A percentile compares a stretch with the other conserved stretches of the same genome.
Conservation (phyloP, 2,329 filamentous ascomycete species). For the Cladosporium velox region DNA sequence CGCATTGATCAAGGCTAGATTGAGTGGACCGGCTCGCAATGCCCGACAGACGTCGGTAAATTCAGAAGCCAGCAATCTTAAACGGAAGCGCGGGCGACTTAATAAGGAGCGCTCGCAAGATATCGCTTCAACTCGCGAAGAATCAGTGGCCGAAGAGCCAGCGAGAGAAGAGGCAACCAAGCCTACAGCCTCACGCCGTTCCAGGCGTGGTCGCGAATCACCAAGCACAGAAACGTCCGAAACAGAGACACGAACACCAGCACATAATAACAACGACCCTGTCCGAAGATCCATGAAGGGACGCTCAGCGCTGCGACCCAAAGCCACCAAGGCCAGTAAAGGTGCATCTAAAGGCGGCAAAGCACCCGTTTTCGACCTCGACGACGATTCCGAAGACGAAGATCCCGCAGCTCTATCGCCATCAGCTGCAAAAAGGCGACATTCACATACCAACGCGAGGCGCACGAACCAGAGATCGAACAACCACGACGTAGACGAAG, state of each 20-base stretch:
- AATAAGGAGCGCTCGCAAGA: conserved; percentile 13
- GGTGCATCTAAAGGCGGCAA: conserved; percentile 30
- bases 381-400: conserved; percentile 27
- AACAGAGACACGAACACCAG: conserved; percentile 23
- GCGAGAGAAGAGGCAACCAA: conserved; percentile 2
- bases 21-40: conserved; percentile 21
- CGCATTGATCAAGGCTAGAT: conserved; percentile 21
- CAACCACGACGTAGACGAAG: conserved; percentile 34
- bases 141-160: conserved; percentile 11
- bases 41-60: conserved; percentile 23
- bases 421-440: conserved; percentile 4
- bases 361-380: conserved; percentile 33
- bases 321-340: conserved; percentile 36
- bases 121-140: conserved; percentile 23
- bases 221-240: conserved; percentile 21
- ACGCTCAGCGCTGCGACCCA: conserved; percentile 38
- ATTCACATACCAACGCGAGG: conserved; percentile 1
- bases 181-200: conserved; percentile 4
- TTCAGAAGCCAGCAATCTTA: conserved; percentile 21
- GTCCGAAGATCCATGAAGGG: conserved; percentile 30
- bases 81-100: conserved; percentile 29
- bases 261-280: conserved; percentile 28
- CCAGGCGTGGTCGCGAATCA: conserved; percentile 18
- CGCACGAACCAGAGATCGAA: background rate
- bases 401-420: conserved; percentile 18